Conservation (phyloP, 1,284 basidiomycete genomes). For the Psilocybe mexicana region DNA sequence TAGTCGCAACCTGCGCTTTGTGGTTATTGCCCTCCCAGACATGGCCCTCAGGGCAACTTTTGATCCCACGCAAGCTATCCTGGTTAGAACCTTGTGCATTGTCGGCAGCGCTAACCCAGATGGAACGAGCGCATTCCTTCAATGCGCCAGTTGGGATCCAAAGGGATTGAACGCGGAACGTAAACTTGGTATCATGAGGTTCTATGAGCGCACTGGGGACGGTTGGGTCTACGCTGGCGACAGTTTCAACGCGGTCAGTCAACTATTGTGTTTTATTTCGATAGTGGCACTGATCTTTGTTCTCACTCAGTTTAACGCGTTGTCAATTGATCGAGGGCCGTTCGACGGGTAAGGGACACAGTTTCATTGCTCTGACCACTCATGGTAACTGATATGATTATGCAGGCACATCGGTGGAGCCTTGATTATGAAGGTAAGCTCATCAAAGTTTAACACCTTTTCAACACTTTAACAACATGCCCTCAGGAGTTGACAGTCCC, state of each 20-base stretch:
- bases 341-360: not conserved
- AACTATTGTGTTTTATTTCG: not conserved
- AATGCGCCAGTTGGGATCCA: conserved; percentile 5
- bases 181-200: not conserved
- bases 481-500: not conserved
- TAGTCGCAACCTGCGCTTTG: not conserved
- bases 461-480: too few relatives aligned
- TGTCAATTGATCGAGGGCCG: not conserved
- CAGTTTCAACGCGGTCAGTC: conserved; percentile 2
- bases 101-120: not conserved
- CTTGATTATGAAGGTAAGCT: not conserved
- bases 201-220: not conserved
- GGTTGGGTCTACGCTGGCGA: not conserved
- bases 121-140: not conserved
- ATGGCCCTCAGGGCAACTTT: not conserved
- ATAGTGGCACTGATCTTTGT: not conserved
- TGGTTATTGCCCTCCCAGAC: conserved; percentile 3
- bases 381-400: not conserved
- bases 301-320: not conserved
- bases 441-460: too few relatives aligned
- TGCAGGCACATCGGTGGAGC: conserved; percentile 1
- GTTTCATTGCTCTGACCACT: not conserved
- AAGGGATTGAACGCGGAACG: not conserved
- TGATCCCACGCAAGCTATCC: not conserved
- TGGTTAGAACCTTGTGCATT: conserved; percentile 1